These are phyloP conservation scores for Trapa bicornis DNA, from an alignment of 345 rosid species.

Conservation along the genomic window DNA sequence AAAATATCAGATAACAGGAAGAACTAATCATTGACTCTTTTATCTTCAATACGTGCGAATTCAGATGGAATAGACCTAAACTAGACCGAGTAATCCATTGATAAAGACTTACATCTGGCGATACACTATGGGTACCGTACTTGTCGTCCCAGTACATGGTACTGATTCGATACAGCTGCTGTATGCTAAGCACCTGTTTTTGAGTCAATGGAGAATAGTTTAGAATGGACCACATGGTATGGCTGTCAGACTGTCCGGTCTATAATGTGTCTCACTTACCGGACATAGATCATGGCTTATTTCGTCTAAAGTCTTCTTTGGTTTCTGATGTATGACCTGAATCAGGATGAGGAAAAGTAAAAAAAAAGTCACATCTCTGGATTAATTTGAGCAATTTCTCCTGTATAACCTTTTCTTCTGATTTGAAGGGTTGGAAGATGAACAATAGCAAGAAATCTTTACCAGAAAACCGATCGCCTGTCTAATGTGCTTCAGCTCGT, in stretches of 20 bases:
- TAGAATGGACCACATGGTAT: background rate
- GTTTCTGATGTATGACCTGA: constrained; percentile 92
- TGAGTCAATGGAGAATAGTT: background rate
- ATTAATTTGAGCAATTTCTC: background rate
- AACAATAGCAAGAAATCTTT: constrained; percentile 7
- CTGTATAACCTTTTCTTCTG: background rate
- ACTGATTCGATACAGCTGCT: constrained; percentile 78
- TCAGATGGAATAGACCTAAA: constrained; percentile 6
- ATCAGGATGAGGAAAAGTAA: background rate
- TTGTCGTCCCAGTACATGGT: constrained; percentile 99
- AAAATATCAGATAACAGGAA: background rate
- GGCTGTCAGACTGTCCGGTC: too few species aligned
- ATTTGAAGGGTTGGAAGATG: background rate
- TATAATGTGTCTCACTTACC: constrained; percentile 23
- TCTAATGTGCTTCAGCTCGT: constrained; percentile 84
- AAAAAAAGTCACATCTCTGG: background rate
- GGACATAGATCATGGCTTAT: constrained; percentile 91
- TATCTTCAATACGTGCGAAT: background rate
- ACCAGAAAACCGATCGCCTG: constrained; percentile 96
- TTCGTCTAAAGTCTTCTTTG: constrained; percentile 80
- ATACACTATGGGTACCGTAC: constrained; percentile 83
- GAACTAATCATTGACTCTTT: background rate
- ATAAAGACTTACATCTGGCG: constrained; percentile 59
- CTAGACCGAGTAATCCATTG: constrained; percentile 12
- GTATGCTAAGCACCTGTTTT: constrained; percentile 71